Conservation (phyloP, 1,139 yeast genomes). For the Schwanniomyces etchellsii region DNA sequence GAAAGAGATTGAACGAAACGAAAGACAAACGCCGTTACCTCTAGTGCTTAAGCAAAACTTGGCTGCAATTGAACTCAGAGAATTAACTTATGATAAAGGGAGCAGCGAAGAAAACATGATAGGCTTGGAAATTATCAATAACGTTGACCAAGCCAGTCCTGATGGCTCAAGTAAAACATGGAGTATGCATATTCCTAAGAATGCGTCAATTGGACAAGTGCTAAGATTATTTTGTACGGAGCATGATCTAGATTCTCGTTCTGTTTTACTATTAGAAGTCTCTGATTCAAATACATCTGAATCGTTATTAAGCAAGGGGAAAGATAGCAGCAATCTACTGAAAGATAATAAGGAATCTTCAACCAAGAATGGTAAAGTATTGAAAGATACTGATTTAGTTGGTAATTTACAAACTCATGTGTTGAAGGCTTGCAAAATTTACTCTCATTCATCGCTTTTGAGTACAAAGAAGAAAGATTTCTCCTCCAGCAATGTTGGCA, state of each 20-base stretch:
- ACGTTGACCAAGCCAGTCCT: not conserved
- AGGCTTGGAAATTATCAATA: not conserved
- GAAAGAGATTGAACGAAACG: constrained; percentile 28
- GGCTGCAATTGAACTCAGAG: constrained; percentile 1
- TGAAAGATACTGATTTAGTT: not conserved
- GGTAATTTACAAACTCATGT: not conserved
- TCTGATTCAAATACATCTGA: not conserved
- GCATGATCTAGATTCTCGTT: not conserved
- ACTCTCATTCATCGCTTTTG: not conserved
- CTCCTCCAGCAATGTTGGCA: not conserved
- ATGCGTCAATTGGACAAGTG: not conserved
- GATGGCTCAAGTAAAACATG: not conserved
- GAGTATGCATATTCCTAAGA: not conserved
- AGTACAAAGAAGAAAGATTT: not conserved
- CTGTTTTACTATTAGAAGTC: not conserved
- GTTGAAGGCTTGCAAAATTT: not conserved
- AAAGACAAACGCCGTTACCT: constrained; percentile 51
- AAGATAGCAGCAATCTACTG: not conserved
- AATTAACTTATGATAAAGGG: too few relatives aligned
- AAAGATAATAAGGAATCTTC: not conserved
- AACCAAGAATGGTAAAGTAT: not conserved
- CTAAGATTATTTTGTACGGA: not conserved
- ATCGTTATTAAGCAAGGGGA: not conserved
- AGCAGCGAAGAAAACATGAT: not conserved
- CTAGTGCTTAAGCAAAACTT: constrained; percentile 27